Conservation (phyloP, 208 protist genomes). For the Acanthamoeba castellanii region DNA sequence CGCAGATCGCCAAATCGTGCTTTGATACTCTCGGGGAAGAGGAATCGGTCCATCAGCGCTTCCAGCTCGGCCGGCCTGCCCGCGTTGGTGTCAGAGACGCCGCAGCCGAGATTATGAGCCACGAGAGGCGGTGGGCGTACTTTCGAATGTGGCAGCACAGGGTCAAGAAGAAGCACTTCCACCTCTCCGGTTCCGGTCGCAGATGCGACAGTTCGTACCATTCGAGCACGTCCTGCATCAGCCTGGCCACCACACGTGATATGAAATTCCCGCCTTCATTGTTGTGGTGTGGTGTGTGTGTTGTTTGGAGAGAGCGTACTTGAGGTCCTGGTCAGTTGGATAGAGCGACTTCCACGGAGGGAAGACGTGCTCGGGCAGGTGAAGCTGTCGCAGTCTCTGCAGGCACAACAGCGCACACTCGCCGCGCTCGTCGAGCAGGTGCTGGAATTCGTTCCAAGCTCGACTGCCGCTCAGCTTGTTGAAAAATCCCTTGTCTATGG, state of each 20-base stretch:
- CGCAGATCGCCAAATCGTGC: not conserved
- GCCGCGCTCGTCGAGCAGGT: not conserved
- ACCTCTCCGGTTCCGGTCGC: not conserved
- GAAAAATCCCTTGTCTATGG: slow-evolving; percentile 57
- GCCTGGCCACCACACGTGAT: not conserved
- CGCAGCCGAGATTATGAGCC: not conserved
- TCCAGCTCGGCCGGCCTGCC: not conserved
- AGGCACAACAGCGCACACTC: not conserved
- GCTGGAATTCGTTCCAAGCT: slow-evolving; percentile 17
- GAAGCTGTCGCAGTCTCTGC: slow-evolving; percentile 28
- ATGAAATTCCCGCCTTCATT: not conserved
- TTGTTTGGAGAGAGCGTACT: not conserved
- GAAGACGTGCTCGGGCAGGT: slow-evolving; percentile 19
- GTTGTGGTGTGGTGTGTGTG: too few species aligned
- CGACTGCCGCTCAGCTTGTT: slow-evolving; percentile 35
- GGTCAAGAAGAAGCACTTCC: slow-evolving; percentile 43
- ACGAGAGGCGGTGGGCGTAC: not conserved
- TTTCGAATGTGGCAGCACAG: slow-evolving; percentile 25
- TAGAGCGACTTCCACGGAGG: not conserved
- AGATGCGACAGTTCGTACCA: slow-evolving; percentile 55
- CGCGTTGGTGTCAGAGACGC: too few species aligned
- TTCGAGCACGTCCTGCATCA: slow-evolving; percentile 17
- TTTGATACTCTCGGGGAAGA: not conserved
- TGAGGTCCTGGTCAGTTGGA: not conserved
- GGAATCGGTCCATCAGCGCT: slow-evolving; percentile 42